Conservation (phyloP, 176 grass and related monocot species). For the Pontederia paniculata region DNA sequence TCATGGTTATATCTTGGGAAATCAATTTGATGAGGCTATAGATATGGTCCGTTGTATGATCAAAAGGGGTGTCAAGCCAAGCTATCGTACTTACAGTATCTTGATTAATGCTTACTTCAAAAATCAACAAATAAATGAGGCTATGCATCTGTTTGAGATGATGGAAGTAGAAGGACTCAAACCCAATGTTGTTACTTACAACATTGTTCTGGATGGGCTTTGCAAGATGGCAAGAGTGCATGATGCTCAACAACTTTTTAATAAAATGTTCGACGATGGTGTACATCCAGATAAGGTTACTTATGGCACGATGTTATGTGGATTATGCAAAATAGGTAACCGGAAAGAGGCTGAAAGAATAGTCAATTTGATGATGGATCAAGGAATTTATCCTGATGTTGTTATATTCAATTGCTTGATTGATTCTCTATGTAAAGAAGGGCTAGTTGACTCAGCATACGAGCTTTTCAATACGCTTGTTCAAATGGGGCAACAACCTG, state of each 20-base stretch:
- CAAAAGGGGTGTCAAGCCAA: conserved; percentile 1
- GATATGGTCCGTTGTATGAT: conserved; percentile 6
- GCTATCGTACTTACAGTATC: not conserved
- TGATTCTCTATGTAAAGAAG: conserved; percentile 6
- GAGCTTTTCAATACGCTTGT: not conserved
- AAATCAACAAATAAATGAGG: conserved; percentile 15
- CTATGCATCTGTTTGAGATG: not conserved
- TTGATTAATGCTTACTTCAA: conserved; percentile 4
- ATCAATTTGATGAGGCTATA: conserved; percentile 4
- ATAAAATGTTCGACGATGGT: not conserved
- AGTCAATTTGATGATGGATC: not conserved
- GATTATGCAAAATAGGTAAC: not conserved
- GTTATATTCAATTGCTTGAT: conserved; percentile 10
- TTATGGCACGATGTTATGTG: conserved; percentile 2
- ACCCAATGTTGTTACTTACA: not conserved
- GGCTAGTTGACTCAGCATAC: not conserved
- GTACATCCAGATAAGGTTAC: not conserved
- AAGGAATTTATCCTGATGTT: conserved; percentile 4
- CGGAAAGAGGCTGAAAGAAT: not conserved
- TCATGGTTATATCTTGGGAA: conserved; percentile 4
- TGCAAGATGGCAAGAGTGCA: conserved; percentile 9
- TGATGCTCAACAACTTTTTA: not conserved
- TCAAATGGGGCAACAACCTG: not conserved
- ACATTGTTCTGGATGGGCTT: not conserved
- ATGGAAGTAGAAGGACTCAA: conserved; percentile 6